phyloP scores from a whole-genome alignment of 108 stramenopile genomes.

The Skeletonema tropicum region DNA sequence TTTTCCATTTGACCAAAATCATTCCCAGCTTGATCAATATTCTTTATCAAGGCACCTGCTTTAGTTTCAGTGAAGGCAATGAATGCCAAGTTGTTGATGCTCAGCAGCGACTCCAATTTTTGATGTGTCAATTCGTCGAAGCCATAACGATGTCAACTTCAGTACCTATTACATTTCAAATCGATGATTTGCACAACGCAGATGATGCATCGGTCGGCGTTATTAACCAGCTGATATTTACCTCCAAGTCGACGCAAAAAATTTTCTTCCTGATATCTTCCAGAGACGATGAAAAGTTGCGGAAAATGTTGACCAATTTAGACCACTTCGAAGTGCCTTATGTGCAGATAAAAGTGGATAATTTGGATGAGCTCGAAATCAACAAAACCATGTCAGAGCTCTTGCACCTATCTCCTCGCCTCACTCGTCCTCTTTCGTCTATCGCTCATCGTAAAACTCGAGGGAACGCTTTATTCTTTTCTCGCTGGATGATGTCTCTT shows the following conservation, averaged over 20 bases:
- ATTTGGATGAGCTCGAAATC: constrained; percentile 9
- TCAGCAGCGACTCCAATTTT: constrained; percentile 25
- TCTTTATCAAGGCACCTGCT: not conserved
- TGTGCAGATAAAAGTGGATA: constrained; percentile 8
- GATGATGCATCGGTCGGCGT: constrained; percentile 23
- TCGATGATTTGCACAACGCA: constrained; percentile 43
- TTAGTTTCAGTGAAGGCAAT: not conserved
- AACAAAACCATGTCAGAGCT: constrained; percentile 22
- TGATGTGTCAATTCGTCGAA: constrained; percentile 29
- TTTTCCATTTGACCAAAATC: not conserved
- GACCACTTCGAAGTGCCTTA: not conserved
- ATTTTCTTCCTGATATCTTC: constrained; percentile 15
- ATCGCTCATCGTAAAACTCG: constrained; percentile 29
- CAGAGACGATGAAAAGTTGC: constrained; percentile 15
- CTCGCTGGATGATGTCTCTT: constrained; percentile 11
- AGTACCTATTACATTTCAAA: not conserved
- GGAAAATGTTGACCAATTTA: constrained; percentile 4
- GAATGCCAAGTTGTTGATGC: constrained; percentile 3
- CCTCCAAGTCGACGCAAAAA: not conserved
- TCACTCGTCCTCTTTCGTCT: constrained; percentile 14
- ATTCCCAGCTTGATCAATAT: not conserved
- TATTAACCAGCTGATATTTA: constrained; percentile 12
- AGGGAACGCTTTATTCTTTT: constrained; percentile 31
- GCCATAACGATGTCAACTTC: constrained; percentile 10
- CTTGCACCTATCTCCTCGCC: constrained; percentile 19